Evolutionary conservation across 139 green algal species (phyloP), one percentile per base, ranked within the genome.

Genomic region (Astrephomene gubernaculifera): DNA sequence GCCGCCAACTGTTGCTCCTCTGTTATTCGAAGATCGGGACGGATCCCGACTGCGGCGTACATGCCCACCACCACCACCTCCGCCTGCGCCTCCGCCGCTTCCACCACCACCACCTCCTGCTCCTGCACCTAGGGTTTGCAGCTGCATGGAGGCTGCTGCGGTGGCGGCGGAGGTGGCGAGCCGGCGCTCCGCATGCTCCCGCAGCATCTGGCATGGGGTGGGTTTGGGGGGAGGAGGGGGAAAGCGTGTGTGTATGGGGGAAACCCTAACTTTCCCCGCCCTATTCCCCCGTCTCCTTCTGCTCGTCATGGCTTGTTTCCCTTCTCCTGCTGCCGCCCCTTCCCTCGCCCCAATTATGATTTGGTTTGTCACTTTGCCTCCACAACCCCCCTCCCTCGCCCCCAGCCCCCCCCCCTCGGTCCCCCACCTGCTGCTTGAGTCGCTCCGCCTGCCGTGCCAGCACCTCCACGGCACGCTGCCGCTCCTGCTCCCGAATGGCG

Each of bases 401-500:
- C 57, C 19, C 57, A 65, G 57, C 14, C 22, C 57, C 57, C 57
- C 57, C 22, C 57, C 22, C 14, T 17, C 57, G 29, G n/a, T n/a
- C 7, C 61, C 61, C 0, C 78, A 84, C 78, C 61, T 84, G 78
- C 63, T 84, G 45, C 25, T 86, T 86, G 45, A 86, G 79, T 14
- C 35, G 19, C 49, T 86, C 79, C 65, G 65, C 65, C 65, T 86
- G 79, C 45, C 27, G 4, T 7, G 39, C 36, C 33, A 86, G 44
- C 65, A 86, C 39, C 35, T 86, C 61, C 45, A 86, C 36, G 12
- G 79, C 79, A 45, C 65, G 64, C 45, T 78, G 79, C 65, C 52
- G 65, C 79, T 86, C 79, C 49, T 78, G 65, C 65, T 76, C 65
- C 4, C 79, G 79, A 49, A 86, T 86, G 27, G 65, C 79, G 79